Evolutionary conservation across 331 rosid species (phyloP).

Genomic region (Rosa hybrid): DNA sequence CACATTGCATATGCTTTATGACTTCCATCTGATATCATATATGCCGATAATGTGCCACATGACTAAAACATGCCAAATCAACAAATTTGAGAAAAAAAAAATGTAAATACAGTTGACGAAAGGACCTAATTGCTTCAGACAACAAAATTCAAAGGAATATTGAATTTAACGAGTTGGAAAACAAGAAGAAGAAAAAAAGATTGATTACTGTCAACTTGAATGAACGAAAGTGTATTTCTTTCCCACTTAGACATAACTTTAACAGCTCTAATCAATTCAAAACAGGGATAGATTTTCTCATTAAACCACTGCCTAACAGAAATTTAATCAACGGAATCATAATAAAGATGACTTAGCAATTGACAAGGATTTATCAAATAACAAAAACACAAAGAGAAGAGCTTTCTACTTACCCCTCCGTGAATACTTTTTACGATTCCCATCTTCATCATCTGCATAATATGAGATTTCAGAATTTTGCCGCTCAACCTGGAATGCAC

Average conservation of each 20-base stretch:
- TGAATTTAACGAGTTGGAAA: neutral
- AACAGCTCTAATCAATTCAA: neutral
- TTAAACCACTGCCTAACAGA: neutral
- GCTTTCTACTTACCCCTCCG: slow-evolving; percentile 67
- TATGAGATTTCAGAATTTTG: slow-evolving; percentile 88
- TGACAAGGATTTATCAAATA: neutral
- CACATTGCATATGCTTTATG: slow-evolving; percentile 6
- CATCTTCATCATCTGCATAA: slow-evolving; percentile 97
- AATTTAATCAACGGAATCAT: neutral
- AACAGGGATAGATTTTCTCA: neutral
- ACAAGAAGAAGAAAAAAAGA: neutral
- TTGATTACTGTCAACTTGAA: neutral
- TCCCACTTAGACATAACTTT: neutral
- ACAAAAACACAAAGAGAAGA: neutral
- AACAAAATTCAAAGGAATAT: neutral
- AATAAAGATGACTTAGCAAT: neutral
- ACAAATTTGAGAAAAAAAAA: neutral
- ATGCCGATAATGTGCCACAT: neutral
- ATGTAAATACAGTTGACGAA: neutral
- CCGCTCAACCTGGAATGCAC: slow-evolving; percentile 62
- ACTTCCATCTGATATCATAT: neutral
- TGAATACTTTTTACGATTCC: slow-evolving; percentile 70
- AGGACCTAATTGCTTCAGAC: neutral
- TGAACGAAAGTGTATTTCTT: neutral
- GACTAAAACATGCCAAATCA: neutral